phyloP scores from a whole-genome alignment of 257 asterid genomes.

The Apocynum venetum region DNA sequence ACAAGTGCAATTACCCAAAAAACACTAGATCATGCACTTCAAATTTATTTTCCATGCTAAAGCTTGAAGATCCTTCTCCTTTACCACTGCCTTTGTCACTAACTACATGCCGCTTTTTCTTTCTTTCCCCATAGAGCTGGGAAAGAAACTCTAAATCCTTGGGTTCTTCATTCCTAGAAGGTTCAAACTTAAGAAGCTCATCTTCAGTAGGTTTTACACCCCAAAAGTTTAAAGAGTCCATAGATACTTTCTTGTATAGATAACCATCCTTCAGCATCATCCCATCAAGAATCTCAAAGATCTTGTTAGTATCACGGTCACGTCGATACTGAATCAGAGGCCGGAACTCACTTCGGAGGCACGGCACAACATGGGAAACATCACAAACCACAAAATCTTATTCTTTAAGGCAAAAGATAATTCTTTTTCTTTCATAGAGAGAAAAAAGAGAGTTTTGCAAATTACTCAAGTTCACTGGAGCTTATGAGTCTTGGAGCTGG shows the following conservation, averaged over 20 bases:
- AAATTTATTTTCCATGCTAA: slow-evolving; percentile 38
- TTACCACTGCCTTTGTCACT: slow-evolving; percentile 50
- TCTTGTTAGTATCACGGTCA: slow-evolving; percentile 73
- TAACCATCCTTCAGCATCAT: slow-evolving; percentile 96
- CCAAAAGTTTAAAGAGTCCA: slow-evolving; percentile 75
- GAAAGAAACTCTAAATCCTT: slow-evolving; percentile 77
- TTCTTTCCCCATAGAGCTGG: slow-evolving; percentile 74
- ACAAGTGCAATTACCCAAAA: slow-evolving; percentile 56
- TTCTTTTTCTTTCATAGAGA: neutral
- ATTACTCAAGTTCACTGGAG: slow-evolving; percentile 91
- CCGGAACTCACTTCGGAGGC: slow-evolving; percentile 69
- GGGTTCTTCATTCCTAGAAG: slow-evolving; percentile 57
- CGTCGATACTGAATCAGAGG: slow-evolving; percentile 84
- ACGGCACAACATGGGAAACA: slow-evolving; percentile 11
- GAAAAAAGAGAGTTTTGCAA: slow-evolving; percentile 17
- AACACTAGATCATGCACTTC: slow-evolving; percentile 88
- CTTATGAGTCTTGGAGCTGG: slow-evolving; percentile 92
- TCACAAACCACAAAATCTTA: slow-evolving; percentile 10
- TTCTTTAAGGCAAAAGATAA: neutral
- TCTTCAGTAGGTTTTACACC: slow-evolving; percentile 78
- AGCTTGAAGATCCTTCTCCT: slow-evolving; percentile 63
- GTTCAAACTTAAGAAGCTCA: slow-evolving; percentile 91
- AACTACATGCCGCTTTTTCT: slow-evolving; percentile 40
- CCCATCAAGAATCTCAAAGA: slow-evolving; percentile 79
- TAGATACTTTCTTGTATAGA: slow-evolving; percentile 67